phyloP scores from a whole-genome alignment of 2,329 filamentous ascomycete species.

The Rutstroemia sp. region DNA sequence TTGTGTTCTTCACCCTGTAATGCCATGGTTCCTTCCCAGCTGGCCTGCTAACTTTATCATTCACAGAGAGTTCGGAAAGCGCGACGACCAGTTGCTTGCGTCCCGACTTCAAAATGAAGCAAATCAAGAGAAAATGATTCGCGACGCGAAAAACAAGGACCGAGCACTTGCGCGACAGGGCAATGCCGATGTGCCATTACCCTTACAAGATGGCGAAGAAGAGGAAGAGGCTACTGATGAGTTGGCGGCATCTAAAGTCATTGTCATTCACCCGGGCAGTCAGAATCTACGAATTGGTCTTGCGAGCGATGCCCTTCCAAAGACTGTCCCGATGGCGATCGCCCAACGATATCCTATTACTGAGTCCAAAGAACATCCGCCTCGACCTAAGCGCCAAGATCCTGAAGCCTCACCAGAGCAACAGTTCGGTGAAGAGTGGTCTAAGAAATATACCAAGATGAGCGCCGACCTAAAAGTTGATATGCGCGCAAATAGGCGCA shows the following conservation, averaged over 20 bases:
- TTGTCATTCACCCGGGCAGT: conserved; percentile 91
- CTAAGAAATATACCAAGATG: conserved; percentile 71
- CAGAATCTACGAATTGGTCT: conserved; percentile 92
- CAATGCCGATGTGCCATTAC: conserved; percentile 56
- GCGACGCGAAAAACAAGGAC: conserved; percentile 81
- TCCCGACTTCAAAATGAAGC: conserved; percentile 84
- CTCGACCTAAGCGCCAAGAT: conserved; percentile 66
- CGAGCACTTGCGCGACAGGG: conserved; percentile 72
- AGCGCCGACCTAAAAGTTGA: conserved; percentile 79
- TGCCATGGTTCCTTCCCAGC: too few relatives aligned
- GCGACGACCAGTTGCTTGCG: conserved; percentile 91
- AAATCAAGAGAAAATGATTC: conserved; percentile 73
- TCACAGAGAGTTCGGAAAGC: conserved; percentile 87
- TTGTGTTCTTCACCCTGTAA: too few relatives aligned
- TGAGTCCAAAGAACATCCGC: conserved; percentile 76
- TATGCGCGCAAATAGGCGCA: conserved; percentile 89
- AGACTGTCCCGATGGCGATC: conserved; percentile 88
- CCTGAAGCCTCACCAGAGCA: conserved; percentile 56
- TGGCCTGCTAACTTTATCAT: conserved; percentile 3
- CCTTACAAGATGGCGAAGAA: conserved; percentile 44
- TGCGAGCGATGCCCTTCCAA: conserved; percentile 91
- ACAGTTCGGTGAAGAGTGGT: conserved; percentile 78
- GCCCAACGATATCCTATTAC: conserved; percentile 70
- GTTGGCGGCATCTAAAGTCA: conserved; percentile 76
- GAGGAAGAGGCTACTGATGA: conserved; percentile 52